Evolutionary conservation across 331 rosid genomes (phyloP).

Genomic region (Erythrophleum ivorense): DNA sequence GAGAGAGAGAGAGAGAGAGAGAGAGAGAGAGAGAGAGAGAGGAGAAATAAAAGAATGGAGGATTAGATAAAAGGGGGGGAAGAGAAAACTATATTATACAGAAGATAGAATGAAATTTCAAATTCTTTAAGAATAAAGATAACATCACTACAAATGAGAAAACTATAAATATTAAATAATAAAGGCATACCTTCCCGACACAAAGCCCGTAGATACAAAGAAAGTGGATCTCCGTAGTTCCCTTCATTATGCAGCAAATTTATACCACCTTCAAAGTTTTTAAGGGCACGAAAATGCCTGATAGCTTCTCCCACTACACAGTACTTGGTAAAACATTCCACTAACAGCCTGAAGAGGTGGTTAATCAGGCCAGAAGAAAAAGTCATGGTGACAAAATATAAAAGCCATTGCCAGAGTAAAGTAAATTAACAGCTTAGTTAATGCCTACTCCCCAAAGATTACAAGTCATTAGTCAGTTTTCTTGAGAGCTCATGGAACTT

Average conservation of each 20-base stretch:
- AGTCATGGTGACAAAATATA: constrained; percentile 8
- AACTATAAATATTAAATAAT: constrained; percentile 23
- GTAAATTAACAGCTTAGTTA: constrained; percentile 23
- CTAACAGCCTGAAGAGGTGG: constrained; percentile 69
- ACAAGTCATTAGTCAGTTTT: constrained; percentile 23
- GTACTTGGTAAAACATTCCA: constrained; percentile 97
- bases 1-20: not conserved
- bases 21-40: not conserved
- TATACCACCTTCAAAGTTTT: constrained; percentile 72
- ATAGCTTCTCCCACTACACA: constrained; percentile 88
- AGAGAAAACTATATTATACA: not conserved
- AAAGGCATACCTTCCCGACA: constrained; percentile 81
- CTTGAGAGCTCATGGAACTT: constrained; percentile 19
- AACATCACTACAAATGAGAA: constrained; percentile 30
- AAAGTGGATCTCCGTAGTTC: constrained; percentile 90
- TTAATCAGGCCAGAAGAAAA: constrained; percentile 29
- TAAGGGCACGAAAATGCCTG: constrained; percentile 95
- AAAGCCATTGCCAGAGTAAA: constrained; percentile 2
- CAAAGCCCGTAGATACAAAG: constrained; percentile 93
- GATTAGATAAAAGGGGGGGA: not conserved
- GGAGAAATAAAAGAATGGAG: constrained; percentile 4
- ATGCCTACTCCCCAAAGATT: constrained; percentile 16
- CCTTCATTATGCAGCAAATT: constrained; percentile 76
- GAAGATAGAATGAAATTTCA: constrained; percentile 27
- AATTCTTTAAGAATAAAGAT: constrained; percentile 24